Evolutionary conservation across 495 filamentous ascomycete genomes (phyloP).

Genomic region (Aspergillus mulundensis): DNA sequence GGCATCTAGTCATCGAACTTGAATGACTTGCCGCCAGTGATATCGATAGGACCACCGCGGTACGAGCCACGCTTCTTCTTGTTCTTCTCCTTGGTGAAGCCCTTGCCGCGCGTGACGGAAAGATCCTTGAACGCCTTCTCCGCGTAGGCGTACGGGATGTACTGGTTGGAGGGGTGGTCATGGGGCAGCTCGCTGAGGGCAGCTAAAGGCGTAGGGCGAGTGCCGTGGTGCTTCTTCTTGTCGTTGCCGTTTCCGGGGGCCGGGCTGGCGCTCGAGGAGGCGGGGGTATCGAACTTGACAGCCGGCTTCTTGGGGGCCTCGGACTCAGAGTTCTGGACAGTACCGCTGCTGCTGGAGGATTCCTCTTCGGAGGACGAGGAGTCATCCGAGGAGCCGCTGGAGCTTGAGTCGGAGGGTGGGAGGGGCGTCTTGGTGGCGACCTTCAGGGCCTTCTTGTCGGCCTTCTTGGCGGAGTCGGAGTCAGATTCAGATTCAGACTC

Average conservation of each 20-base stretch:
- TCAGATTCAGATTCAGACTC: constrained; percentile 34
- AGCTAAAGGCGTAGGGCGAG: constrained; percentile 43
- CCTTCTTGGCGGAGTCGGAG: constrained; percentile 26
- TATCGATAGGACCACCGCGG: constrained; percentile 78
- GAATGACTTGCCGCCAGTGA: constrained; percentile 61
- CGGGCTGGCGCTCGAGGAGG: constrained; percentile 42
- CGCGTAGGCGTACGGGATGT: constrained; percentile 81
- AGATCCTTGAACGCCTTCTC: constrained; percentile 82
- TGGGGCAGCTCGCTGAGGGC: constrained; percentile 42
- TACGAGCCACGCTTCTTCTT: constrained; percentile 86
- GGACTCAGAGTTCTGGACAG: constrained; percentile 34
- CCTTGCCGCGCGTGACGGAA: constrained; percentile 87
- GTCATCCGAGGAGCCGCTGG: constrained; percentile 24
- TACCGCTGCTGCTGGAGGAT: constrained; percentile 28
- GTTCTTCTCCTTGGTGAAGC: constrained; percentile 99
- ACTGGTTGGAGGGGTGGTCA: constrained; percentile 62
- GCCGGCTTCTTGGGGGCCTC: constrained; percentile 24
- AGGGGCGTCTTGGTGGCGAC: constrained; percentile 52
- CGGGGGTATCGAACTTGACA: constrained; percentile 20
- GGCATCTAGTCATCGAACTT: constrained; percentile 75
- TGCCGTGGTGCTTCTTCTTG: constrained; percentile 49
- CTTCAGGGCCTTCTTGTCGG: constrained; percentile 38
- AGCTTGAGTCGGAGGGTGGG: constrained; percentile 39
- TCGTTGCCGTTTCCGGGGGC: constrained; percentile 39
- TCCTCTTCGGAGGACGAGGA: constrained; percentile 15